These are phyloP conservation scores for Gigaspora rosea DNA, from an alignment of 192 early-diverging fungal species.

Conservation along the genomic window DNA sequence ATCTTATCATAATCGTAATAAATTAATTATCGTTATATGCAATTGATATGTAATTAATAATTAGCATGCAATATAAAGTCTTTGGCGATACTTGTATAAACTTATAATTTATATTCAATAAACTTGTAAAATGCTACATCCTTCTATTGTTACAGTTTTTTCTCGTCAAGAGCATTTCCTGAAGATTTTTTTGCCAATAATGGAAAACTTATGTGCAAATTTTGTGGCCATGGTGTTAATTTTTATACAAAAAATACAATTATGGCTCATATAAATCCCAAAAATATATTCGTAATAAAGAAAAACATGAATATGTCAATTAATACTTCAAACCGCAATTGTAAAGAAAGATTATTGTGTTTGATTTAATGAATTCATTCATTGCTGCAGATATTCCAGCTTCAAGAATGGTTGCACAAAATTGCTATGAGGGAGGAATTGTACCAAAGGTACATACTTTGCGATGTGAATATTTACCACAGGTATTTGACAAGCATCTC, in stretches of 20 bases:
- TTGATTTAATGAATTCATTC: background rate
- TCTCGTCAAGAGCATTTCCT: background rate
- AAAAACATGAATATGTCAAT: background rate
- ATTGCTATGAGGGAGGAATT: background rate
- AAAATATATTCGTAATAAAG: background rate
- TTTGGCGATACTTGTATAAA: too few species aligned
- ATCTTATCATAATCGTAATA: too few species aligned
- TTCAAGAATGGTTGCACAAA: background rate
- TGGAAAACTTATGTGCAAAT: background rate
- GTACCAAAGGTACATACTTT: too few species aligned
- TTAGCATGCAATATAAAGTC: too few species aligned
- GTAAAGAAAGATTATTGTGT: background rate
- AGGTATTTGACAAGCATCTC: background rate
- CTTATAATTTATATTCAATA: too few species aligned
- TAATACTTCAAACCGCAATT: background rate
- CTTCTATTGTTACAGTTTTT: background rate
- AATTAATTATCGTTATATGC: too few species aligned
- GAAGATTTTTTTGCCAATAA: constrained; percentile 4
- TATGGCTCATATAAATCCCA: background rate
- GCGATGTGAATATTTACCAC: background rate
- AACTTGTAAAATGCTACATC: background rate
- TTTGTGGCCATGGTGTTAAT: background rate
- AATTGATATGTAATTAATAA: too few species aligned
- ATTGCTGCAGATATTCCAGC: background rate
- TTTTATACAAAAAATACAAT: constrained; percentile 1